Evolutionary conservation across 2,329 filamentous ascomycete species (phyloP), one percentile per base, ranked within the genome.

Genomic region (Beauveria brongniartii): DNA sequence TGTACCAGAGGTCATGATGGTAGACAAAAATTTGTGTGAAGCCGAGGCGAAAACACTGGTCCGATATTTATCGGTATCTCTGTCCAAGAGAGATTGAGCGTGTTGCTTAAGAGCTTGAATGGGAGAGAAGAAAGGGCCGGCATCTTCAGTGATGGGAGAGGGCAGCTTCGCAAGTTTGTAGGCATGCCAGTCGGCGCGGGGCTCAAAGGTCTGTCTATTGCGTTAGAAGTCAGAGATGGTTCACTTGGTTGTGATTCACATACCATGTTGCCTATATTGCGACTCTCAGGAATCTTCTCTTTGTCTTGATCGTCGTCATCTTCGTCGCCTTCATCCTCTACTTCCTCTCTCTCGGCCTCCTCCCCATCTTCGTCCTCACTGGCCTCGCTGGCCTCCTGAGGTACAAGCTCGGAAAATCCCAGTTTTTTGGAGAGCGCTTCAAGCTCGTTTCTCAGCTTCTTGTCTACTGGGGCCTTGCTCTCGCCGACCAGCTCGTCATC

Each of bases 1-100:
- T 10, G 95, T 99, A 79, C 94, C 94, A 1, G 92, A 95, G 10
- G 91, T 80, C 90, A 97, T 97, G 72, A 99, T 97, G 20, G 92
- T 96, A 1, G 92, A 91, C 80, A 97, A 87, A 79, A 99, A 99
- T 73, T 92, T 96, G 74, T 95, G 90, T 46, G 92, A 93, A 2
- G 93, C 94, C 28, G 91, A 91, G 55, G 90, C 85, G 7, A 90
- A 85, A 61, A 89, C 78, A 66, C 91, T 87, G 28, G 85, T 83
- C 60, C 82, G 81, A 75, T 97, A 99, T 52, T 84, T 79, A 46
- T 84, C 80, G 63, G 89, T 89, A 70, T 99, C 94, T 28, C 85
- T 80, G 59, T 95, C 87, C 22, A 97, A 78, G 7, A 97, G 79
- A 10, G 82, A 79, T 63, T 85, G 83, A 3, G 91, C 92, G 72